These are phyloP conservation scores for Suaeda aralocaspica DNA, from an alignment of 148 eudicot species.

Conservation along the genomic window DNA sequence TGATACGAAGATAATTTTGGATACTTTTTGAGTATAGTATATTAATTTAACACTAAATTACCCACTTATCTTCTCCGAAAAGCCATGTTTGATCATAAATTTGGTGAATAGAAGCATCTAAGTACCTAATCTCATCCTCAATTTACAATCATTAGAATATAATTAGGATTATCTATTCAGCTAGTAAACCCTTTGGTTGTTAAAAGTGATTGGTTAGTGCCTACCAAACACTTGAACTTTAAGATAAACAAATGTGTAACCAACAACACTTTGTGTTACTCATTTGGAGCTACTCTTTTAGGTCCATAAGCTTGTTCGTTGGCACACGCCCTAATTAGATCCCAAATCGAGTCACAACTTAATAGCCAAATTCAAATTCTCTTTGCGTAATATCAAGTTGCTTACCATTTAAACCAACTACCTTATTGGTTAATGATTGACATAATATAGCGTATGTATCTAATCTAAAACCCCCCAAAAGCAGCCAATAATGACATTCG, in stretches of 20 bases:
- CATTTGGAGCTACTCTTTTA: neutral
- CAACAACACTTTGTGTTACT: too few relatives aligned
- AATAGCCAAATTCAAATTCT: too few relatives aligned
- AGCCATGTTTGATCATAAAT: neutral
- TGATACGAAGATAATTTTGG: neutral
- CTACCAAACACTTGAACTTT: neutral
- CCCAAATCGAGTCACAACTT: too few relatives aligned
- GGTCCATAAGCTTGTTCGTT: too few relatives aligned
- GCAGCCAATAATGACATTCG: neutral
- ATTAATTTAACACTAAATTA: neutral
- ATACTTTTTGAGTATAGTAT: neutral
- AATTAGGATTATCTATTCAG: neutral
- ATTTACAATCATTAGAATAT: neutral
- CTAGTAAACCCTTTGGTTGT: neutral
- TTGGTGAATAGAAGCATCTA: conserved; percentile 3
- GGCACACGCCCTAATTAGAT: too few relatives aligned
- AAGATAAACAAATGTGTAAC: too few relatives aligned
- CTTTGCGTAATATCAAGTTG: too few relatives aligned
- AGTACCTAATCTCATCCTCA: neutral
- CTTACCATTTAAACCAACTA: too few relatives aligned
- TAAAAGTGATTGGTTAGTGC: neutral
- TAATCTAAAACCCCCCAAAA: too few relatives aligned
- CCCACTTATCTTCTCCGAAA: neutral
- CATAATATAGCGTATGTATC: too few relatives aligned
- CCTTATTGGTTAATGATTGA: too few relatives aligned